A percentile compares a stretch with the other conserved stretches of the same genome.
phyloP scores from a whole-genome alignment of 2,329 filamentous ascomycete genomes.

The Dactylonectria macrodidyma region DNA sequence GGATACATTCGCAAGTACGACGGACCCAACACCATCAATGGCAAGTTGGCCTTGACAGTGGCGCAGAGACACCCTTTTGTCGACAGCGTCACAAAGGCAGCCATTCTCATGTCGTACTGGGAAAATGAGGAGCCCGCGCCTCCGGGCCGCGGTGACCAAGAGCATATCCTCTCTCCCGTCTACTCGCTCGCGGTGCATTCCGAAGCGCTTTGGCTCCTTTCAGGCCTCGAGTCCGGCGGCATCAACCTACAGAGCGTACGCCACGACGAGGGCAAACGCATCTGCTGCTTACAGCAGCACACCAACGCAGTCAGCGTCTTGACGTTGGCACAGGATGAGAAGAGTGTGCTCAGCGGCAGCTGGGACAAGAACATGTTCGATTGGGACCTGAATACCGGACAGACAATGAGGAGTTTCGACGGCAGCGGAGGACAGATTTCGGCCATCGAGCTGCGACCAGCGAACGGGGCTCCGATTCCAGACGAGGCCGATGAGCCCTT shows the following conservation, averaged over 20 bases:
- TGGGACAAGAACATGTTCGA: constrained; percentile 97
- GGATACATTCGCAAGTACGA: constrained; percentile 98
- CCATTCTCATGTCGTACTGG: constrained; percentile 96
- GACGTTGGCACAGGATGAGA: constrained; percentile 86
- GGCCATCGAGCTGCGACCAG: constrained; percentile 86
- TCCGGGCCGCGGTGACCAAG: constrained; percentile 64
- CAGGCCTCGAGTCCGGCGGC: constrained; percentile 88
- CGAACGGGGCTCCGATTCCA: constrained; percentile 82
- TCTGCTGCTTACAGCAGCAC: constrained; percentile 85
- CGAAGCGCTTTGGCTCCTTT: constrained; percentile 91
- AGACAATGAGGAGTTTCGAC: constrained; percentile 81
- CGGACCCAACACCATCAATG: constrained; percentile 94
- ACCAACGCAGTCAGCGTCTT: constrained; percentile 93
- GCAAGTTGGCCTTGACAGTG: constrained; percentile 92
- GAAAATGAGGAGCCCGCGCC: constrained; percentile 87
- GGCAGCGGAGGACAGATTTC: constrained; percentile 88
- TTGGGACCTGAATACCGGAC: constrained; percentile 94
- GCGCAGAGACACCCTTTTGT: constrained; percentile 97
- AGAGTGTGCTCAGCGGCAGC: constrained; percentile 88
- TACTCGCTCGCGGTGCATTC: constrained; percentile 95
- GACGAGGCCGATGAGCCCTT: constrained; percentile 75
- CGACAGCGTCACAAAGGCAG: constrained; percentile 96
- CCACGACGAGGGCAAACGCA: constrained; percentile 94
- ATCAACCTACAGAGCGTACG: constrained; percentile 96
- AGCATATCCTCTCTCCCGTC: constrained; percentile 84